phyloP scores from a whole-genome alignment of 2,329 filamentous ascomycete genomes.

The Aspergillus piperis region DNA sequence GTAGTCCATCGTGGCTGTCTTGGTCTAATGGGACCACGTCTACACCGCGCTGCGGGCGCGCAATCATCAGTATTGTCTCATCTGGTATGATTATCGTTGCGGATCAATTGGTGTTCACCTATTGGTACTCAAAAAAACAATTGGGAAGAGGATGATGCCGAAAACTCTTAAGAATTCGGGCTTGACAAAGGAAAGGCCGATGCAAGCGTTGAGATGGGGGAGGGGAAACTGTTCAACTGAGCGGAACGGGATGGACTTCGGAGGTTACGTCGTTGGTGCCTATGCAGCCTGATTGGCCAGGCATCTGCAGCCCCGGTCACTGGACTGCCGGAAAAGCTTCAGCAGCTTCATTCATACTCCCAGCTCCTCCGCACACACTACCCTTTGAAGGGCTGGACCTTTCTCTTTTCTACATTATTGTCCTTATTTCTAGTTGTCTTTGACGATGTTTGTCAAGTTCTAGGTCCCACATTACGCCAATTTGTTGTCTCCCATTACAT shows the following conservation, averaged over 20 bases:
- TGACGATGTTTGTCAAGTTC: not conserved
- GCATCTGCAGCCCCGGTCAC: conserved; percentile 16
- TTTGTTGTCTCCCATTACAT: conserved; percentile 9
- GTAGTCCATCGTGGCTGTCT: conserved; percentile 62
- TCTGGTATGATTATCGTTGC: not conserved
- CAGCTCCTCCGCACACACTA: not conserved
- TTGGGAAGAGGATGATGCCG: not conserved
- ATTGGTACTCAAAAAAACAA: conserved; percentile 8
- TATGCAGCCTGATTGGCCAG: conserved; percentile 23
- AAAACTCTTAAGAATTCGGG: not conserved
- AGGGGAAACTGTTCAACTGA: conserved; percentile 4
- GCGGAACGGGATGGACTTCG: conserved; percentile 8
- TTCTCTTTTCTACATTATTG: not conserved
- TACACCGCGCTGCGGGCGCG: conserved; percentile 16
- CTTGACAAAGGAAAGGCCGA: conserved; percentile 5
- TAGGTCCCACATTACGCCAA: not conserved
- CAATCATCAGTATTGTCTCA: conserved; percentile 12
- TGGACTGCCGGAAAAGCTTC: conserved; percentile 12
- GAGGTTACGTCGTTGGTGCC: conserved; percentile 26
- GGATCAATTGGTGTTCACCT: conserved; percentile 21
- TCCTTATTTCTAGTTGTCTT: not conserved
- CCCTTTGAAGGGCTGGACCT: not conserved
- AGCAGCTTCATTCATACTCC: not conserved
- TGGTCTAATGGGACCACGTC: conserved; percentile 22
- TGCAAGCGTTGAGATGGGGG: not conserved